phyloP scores from a whole-genome alignment of 1,284 basidiomycete genomes.

The Naganishia sp. region DNA sequence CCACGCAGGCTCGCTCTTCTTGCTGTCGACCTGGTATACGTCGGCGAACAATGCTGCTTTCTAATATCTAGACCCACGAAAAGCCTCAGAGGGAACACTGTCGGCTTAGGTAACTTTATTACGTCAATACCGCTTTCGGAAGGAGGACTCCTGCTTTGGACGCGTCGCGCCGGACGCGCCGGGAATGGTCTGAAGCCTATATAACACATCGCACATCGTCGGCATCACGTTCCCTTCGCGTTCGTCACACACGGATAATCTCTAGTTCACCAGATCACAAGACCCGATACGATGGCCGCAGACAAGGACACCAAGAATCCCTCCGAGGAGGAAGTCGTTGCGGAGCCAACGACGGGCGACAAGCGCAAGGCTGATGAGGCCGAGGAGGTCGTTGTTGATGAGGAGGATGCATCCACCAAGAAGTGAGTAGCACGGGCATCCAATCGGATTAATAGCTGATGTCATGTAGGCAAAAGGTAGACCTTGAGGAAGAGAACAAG shows the following conservation, averaged over 20 bases:
- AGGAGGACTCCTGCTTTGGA: neutral
- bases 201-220: neutral
- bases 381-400: slow-evolving; percentile 7
- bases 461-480: slow-evolving; percentile 18
- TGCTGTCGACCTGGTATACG: too few relatives aligned
- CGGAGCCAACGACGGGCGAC: slow-evolving; percentile 1
- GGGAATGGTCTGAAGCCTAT: neutral
- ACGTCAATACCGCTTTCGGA: slow-evolving; percentile 2
- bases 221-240: neutral
- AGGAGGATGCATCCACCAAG: slow-evolving; percentile 7
- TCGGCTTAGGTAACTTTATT: neutral
- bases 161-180: too few relatives aligned
- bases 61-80: too few relatives aligned
- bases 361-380: slow-evolving; percentile 25
- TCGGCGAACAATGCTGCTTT: too few relatives aligned
- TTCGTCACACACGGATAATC: neutral
- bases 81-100: neutral
- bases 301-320: slow-evolving; percentile 18
- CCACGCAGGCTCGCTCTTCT: too few relatives aligned
- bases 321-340: slow-evolving; percentile 9
- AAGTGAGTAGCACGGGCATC: slow-evolving; percentile 3
- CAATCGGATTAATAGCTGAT: neutral
- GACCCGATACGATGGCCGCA: slow-evolving; percentile 4
- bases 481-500: slow-evolving; percentile 20
- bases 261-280: neutral